Conservation (phyloP, 2,329 filamentous ascomycete species). For the Ambrosiella beaveri region DNA sequence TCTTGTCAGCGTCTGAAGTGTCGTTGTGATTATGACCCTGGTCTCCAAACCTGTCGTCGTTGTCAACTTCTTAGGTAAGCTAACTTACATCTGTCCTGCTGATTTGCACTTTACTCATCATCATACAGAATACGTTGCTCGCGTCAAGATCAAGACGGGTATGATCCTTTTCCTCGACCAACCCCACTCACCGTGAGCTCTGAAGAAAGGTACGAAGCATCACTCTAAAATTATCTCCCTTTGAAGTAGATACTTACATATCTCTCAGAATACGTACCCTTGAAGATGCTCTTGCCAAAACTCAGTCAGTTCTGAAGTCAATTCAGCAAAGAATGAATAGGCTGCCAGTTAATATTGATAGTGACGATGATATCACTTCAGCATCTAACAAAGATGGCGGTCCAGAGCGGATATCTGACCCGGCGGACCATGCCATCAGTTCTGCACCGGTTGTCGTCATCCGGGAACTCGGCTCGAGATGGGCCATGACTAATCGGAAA, state of each 20-base stretch:
- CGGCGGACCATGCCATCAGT: slow-evolving; percentile 11
- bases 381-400: slow-evolving; percentile 1
- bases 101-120: neutral
- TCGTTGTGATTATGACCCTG: slow-evolving; percentile 11
- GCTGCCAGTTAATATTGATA: slow-evolving; percentile 1
- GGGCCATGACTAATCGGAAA: slow-evolving; percentile 12
- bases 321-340: slow-evolving; percentile 1
- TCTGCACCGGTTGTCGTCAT: slow-evolving; percentile 12
- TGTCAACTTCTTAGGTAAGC: slow-evolving; percentile 10
- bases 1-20: slow-evolving; percentile 12
- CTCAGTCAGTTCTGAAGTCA: slow-evolving; percentile 6
- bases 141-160: slow-evolving; percentile 11
- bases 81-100: neutral
- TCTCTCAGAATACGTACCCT: slow-evolving; percentile 6
- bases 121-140: slow-evolving; percentile 10
- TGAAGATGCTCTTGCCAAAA: slow-evolving; percentile 7
- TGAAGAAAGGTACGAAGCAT: slow-evolving; percentile 5
- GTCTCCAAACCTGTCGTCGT: slow-evolving; percentile 9
- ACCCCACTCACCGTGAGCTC: neutral
- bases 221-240: neutral
- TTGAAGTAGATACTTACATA: neutral
- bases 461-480: slow-evolving; percentile 10
- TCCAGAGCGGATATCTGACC: slow-evolving; percentile 11
- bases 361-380: slow-evolving; percentile 4
- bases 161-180: slow-evolving; percentile 8